Base-by-base conservation (phyloP, 2,329 filamentous ascomycete species). In the Aureobasidium sp. region DNA sequence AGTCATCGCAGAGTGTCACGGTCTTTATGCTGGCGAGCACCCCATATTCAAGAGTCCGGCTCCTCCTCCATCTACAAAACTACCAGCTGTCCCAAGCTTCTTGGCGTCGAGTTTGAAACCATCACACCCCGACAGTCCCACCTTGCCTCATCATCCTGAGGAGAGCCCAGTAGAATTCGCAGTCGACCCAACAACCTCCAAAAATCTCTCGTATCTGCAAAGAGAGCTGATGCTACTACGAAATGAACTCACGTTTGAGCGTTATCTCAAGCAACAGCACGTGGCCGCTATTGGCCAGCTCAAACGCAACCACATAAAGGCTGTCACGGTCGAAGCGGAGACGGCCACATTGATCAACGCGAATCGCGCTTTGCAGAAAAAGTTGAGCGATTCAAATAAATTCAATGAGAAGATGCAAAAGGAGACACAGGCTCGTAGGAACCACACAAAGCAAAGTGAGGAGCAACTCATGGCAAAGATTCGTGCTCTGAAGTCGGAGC, bases 251-350 rank as follows among this genome's bases (percentile, higher is more conserved):
- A 89, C 88, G 66, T 94, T 93, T 69, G 90, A 94, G 72, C 82
- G 88, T 29, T 93, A 91, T 72, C 81, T 93, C 68, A 93, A 92
- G 70, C 85, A 91, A 66, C 90, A 94, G 69, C 90, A 93, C 71
- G 83, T 92, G 66, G 83, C 86, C 1, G 89, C 93, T 63, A 92
- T 94, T 70, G 89, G 89, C 0, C 88, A 90, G 68, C 75, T 94
- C 45, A 86, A 89, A 67, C 81, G 88, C 15, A 85, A 86, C 64
- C 86, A 91, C 63, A 84, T 93, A 65, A 84, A 84, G 66, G 88
- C 92, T 71, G 88, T 88, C 8, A 88, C 89, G 1, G 87, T 85
- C 0, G 90, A 93, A 70, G 89, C 90, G 0, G 89, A 94, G 70
- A 91, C 88, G 1, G 89, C 93, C 66, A 91, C 91, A 59, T 76